A percentile compares a stretch with the other conserved stretches of the same genome.
These are phyloP conservation scores for Cucumis hystrix DNA, from an alignment of 306 rosid genomes.

Conservation along the genomic window DNA sequence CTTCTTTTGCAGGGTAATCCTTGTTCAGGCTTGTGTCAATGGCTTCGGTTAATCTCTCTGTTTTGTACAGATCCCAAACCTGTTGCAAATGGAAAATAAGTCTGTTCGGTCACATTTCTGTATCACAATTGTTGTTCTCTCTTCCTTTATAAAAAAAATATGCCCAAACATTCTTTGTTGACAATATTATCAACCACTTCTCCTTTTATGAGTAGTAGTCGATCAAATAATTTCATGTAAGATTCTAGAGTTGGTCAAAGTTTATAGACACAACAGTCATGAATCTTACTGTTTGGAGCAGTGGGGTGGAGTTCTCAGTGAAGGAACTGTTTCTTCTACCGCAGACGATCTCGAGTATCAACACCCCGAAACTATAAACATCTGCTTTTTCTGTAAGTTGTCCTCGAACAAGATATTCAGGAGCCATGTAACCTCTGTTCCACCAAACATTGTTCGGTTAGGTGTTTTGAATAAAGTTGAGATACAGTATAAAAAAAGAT, in stretches of 20 bases:
- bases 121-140: background rate
- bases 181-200: background rate
- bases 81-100: conserved; percentile 11
- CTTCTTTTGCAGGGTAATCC: conserved; percentile 36
- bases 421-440: conserved; percentile 84
- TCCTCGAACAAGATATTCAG: conserved; percentile 76
- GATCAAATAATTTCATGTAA: background rate
- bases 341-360: conserved; percentile 65
- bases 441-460: background rate
- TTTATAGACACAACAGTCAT: background rate
- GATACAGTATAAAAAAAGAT: background rate
- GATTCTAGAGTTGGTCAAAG: background rate
- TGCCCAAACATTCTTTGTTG: too few species aligned
- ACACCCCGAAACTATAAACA: conserved; percentile 66
- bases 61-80: conserved; percentile 56
- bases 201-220: background rate
- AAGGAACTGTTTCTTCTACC: conserved; percentile 61
- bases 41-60: conserved; percentile 32
- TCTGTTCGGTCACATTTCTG: background rate
- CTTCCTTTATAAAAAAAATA: too few species aligned
- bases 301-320: conserved; percentile 43
- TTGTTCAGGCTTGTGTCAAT: conserved; percentile 42
- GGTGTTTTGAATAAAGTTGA: background rate
- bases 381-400: conserved; percentile 85
- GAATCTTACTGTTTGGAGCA: conserved; percentile 51